Evolutionary conservation across 176 grass and related monocot genomes (phyloP).

Genomic region (Zoysia japonica): DNA sequence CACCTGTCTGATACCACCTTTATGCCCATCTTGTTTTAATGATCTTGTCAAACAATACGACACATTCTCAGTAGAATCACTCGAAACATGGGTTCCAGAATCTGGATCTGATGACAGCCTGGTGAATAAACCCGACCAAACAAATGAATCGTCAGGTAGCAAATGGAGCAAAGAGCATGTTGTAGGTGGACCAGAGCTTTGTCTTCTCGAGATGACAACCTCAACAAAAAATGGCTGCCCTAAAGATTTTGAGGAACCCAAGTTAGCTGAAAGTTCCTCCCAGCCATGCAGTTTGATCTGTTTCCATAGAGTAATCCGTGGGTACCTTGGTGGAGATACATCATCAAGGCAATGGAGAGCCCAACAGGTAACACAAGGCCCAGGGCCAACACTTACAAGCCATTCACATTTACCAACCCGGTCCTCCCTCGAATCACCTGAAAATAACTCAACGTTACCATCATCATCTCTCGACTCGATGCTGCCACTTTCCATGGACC

Average conservation of each 20-base stretch:
- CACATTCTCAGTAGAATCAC: slow-evolving; percentile 44
- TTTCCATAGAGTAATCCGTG: slow-evolving; percentile 78
- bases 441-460: slow-evolving; percentile 61
- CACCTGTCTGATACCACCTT: slow-evolving; percentile 66
- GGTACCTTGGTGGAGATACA: slow-evolving; percentile 73
- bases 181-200: slow-evolving; percentile 64
- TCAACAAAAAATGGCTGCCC: slow-evolving; percentile 59
- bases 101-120: slow-evolving; percentile 47
- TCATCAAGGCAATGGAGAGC: slow-evolving; percentile 88
- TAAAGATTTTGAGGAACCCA: slow-evolving; percentile 33
- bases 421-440: slow-evolving; percentile 36
- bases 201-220: slow-evolving; percentile 57
- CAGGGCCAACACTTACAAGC: slow-evolving; percentile 70
- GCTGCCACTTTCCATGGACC: slow-evolving; percentile 64
- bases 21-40: slow-evolving; percentile 72
- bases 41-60: slow-evolving; percentile 42
- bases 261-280: slow-evolving; percentile 38
- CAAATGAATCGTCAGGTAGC: slow-evolving; percentile 56
- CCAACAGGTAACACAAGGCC: slow-evolving; percentile 66
- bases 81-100: slow-evolving; percentile 43
- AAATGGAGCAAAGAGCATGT: slow-evolving; percentile 83
- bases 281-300: slow-evolving; percentile 47
- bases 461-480: slow-evolving; percentile 48
- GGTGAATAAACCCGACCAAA: slow-evolving; percentile 51
- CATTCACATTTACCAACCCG: slow-evolving; percentile 84